Evolutionary conservation across 108 stramenopile species (phyloP).

Genomic region (Schizochytrium sp.): DNA sequence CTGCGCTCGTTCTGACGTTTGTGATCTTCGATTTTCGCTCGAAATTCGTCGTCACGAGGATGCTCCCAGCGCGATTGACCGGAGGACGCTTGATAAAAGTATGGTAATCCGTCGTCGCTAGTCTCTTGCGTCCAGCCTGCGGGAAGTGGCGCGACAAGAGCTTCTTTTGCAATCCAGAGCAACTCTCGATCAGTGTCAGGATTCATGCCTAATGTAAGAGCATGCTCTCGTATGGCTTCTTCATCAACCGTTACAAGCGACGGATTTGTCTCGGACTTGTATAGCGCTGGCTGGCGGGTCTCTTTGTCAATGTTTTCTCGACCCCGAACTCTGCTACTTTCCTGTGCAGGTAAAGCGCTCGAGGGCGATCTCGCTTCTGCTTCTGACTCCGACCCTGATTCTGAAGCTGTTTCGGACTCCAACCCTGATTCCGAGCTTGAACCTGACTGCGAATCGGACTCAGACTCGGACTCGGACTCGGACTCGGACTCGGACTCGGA

Average conservation of each 20-base stretch:
- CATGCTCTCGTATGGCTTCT: not conserved
- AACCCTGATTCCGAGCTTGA: not conserved
- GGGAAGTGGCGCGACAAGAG: not conserved
- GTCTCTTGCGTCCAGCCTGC: not conserved
- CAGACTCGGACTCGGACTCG: not conserved
- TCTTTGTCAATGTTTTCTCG: no score
- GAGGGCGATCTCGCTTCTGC: no score
- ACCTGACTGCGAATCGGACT: not conserved
- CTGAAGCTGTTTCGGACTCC: not conserved
- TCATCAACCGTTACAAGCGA: not conserved
- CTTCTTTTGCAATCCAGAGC: not conserved
- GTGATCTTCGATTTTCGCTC: no score
- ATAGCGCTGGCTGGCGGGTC: no score
- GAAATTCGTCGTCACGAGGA: not conserved
- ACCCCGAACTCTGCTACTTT: no score
- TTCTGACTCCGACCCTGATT: not conserved
- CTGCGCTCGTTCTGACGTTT: no score
- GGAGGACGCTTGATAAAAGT: not conserved
- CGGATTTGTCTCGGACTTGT: no score
- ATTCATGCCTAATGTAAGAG: not conserved
- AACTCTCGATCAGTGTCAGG: not conserved
- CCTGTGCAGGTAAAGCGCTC: no score
- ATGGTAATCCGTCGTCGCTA: not conserved
- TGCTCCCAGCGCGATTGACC: not conserved
- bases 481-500: not conserved